Percentiles rank a stretch among this genome's conserved stretches.
phyloP scores from a whole-genome alignment of 192 early-diverging fungal genomes.

The Podila minutissima region DNA sequence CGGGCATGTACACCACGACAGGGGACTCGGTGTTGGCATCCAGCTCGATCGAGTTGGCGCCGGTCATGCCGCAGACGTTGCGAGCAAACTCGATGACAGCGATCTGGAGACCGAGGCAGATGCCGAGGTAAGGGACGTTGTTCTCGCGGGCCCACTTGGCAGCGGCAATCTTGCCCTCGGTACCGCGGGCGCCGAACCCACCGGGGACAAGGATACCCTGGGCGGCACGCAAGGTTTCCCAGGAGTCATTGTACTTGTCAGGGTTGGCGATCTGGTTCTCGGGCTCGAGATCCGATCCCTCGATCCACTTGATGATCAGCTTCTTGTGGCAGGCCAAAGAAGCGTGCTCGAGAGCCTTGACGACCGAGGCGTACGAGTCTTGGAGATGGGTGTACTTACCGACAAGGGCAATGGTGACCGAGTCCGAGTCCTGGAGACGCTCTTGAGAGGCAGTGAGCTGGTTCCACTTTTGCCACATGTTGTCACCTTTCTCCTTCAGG shows the following conservation, averaged over 20 bases:
- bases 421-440: conserved; percentile 63
- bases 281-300: conserved; percentile 89
- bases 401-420: conserved; percentile 88
- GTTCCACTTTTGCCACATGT: conserved; percentile 43
- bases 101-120: conserved; percentile 96
- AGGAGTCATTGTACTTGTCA: conserved; percentile 93
- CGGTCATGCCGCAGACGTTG: conserved; percentile 81
- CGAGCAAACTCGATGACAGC: conserved; percentile 97
- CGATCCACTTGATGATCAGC: conserved; percentile 89
- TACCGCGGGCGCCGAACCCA: conserved; percentile 95
- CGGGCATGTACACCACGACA: conserved; percentile 97
- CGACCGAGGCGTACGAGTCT: conserved; percentile 95
- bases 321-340: conserved; percentile 84
- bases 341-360: conserved; percentile 97
- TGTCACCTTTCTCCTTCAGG: conserved; percentile 23
- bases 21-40: conserved; percentile 73
- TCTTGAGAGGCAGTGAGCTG: conserved; percentile 29
- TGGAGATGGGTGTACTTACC: conserved; percentile 97
- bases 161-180: conserved; percentile 94
- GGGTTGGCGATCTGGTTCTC: conserved; percentile 76
- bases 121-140: conserved; percentile 96
- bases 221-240: conserved; percentile 89
- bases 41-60: conserved; percentile 90
- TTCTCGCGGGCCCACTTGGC: conserved; percentile 97
- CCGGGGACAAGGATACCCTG: conserved; percentile 95